Evolutionary conservation across 192 early-diverging fungal genomes (phyloP).

Genomic region (Coemansia sp.): DNA sequence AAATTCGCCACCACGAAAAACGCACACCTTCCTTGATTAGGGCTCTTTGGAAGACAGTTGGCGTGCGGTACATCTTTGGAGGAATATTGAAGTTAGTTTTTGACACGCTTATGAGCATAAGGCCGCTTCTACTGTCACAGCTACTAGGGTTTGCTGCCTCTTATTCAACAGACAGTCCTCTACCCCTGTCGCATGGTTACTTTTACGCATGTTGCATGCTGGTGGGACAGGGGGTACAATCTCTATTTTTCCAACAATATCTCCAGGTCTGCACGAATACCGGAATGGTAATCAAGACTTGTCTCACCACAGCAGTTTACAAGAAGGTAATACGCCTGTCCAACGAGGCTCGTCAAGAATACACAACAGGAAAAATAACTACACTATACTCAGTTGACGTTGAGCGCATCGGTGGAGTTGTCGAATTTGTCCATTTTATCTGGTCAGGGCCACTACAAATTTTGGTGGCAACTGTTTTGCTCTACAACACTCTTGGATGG

Average conservation of each 20-base stretch:
- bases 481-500: slow-evolving; percentile 79
- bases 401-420: slow-evolving; percentile 61
- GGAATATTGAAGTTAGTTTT: slow-evolving; percentile 71
- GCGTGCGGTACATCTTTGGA: slow-evolving; percentile 65
- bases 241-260: slow-evolving; percentile 83
- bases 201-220: slow-evolving; percentile 83
- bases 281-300: slow-evolving; percentile 70
- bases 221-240: slow-evolving; percentile 66
- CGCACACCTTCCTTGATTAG: slow-evolving; percentile 64
- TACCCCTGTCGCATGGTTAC: slow-evolving; percentile 73
- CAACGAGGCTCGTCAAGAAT: slow-evolving; percentile 71
- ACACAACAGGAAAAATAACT: slow-evolving; percentile 76
- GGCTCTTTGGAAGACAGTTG: slow-evolving; percentile 62
- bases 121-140: slow-evolving; percentile 72
- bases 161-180: slow-evolving; percentile 32
- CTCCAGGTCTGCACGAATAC: slow-evolving; percentile 74
- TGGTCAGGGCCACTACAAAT: slow-evolving; percentile 85
- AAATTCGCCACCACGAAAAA: slow-evolving; percentile 55
- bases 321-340: slow-evolving; percentile 79
- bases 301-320: slow-evolving; percentile 80
- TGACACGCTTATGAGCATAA: slow-evolving; percentile 70
- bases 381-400: slow-evolving; percentile 68
- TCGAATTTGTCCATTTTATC: slow-evolving; percentile 68
- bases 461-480: slow-evolving; percentile 65
- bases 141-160: slow-evolving; percentile 62